Conservation (phyloP, 768 basidiomycete species). For the Neoboletus brunneissimus region DNA sequence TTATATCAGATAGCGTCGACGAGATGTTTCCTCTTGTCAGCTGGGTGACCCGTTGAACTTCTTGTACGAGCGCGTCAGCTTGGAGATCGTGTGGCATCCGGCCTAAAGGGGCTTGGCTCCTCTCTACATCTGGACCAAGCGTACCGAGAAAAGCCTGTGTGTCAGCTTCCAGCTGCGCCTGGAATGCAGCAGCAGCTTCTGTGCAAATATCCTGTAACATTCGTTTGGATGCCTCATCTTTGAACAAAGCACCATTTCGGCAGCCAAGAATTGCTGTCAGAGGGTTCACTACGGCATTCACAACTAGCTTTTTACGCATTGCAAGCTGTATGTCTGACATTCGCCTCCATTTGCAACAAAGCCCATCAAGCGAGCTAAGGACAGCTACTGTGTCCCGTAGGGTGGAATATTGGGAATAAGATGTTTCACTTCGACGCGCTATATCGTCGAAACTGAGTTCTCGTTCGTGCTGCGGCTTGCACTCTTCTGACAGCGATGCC, state of each 20-base stretch:
- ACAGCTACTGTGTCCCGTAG: conserved; percentile 69
- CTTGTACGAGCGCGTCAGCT: conserved; percentile 44
- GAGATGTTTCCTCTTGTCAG: conserved; percentile 68
- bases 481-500: conserved; percentile 40
- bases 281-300: conserved; percentile 82
- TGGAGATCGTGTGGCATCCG: conserved; percentile 49
- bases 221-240: conserved; percentile 38
- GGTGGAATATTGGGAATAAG: conserved; percentile 48
- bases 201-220: conserved; percentile 55
- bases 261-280: conserved; percentile 80
- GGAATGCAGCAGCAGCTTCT: conserved; percentile 70
- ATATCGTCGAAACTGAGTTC: conserved; percentile 55
- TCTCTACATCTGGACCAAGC: conserved; percentile 23
- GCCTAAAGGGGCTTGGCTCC: conserved; percentile 29
- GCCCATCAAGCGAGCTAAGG: conserved; percentile 51
- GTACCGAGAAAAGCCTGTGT: conserved; percentile 24
- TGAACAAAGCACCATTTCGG: conserved; percentile 72
- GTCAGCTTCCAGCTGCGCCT: conserved; percentile 46
- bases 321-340: conserved; percentile 63
- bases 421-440: conserved; percentile 32
- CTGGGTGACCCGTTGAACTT: conserved; percentile 57
- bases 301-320: conserved; percentile 77
- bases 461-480: conserved; percentile 36
- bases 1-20: conserved; percentile 76
- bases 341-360: conserved; percentile 63